Percentiles rank a stretch among this genome's conserved stretches.
Evolutionary conservation across 257 asterid species (phyloP).

Genomic region (Lantana camara): DNA sequence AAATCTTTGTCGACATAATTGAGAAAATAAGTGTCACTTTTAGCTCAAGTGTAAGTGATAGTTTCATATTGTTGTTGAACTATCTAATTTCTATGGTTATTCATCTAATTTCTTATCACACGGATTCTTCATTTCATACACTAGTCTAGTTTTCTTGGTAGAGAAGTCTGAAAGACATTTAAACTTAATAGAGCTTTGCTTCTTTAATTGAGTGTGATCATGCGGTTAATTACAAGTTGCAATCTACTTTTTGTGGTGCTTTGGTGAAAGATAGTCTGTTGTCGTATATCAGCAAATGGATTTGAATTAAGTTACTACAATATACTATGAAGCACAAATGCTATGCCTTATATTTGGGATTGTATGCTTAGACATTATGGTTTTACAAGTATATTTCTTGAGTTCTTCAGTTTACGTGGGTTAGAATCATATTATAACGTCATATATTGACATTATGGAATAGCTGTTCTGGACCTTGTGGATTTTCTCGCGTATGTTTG

Average conservation of each 20-base stretch:
- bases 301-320: neutral
- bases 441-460: neutral
- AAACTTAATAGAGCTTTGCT: constrained; percentile 8
- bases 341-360: neutral
- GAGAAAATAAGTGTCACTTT: constrained; percentile 97
- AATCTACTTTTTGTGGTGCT: constrained; percentile 1
- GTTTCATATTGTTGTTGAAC: constrained; percentile 23
- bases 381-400: neutral
- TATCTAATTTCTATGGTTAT: constrained; percentile 5
- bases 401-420: neutral
- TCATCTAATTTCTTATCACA: constrained; percentile 10
- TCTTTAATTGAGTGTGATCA: neutral
- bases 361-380: constrained; percentile 13
- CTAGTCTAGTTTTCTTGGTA: constrained; percentile 21
- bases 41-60: constrained; percentile 93
- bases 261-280: neutral
- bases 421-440: neutral
- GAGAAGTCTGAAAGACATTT: constrained; percentile 4
- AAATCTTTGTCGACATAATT: constrained; percentile 94
- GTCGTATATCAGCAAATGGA: neutral
- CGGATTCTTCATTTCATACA: constrained; percentile 17
- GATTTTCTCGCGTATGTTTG: neutral
- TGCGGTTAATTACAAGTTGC: constrained; percentile 3
- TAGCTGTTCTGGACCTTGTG: neutral
- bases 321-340: neutral